Conservation (phyloP, 2,329 filamentous ascomycete species). For the Thermothelomyces thermophilus region DNA sequence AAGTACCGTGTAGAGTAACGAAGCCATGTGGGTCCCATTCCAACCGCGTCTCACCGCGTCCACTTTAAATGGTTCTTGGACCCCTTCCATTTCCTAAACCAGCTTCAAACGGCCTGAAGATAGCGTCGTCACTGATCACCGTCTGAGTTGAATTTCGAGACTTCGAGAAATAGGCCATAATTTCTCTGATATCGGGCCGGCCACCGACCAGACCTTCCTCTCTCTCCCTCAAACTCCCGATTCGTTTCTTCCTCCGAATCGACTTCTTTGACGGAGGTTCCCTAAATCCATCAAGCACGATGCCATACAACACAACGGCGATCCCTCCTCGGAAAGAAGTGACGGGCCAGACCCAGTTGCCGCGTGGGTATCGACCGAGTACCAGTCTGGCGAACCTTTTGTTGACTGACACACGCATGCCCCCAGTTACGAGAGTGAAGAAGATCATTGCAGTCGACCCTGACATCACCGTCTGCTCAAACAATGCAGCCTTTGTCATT, state of each 20-base stretch:
- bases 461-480: conserved; percentile 79
- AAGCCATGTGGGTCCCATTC: not conserved
- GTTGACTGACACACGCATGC: no score
- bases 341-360: conserved; percentile 77
- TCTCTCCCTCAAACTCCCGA: no score
- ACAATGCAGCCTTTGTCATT: conserved; percentile 90
- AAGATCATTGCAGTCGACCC: conserved; percentile 88
- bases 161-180: not conserved
- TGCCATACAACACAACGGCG: conserved; percentile 87
- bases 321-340: conserved; percentile 75
- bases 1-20: not conserved
- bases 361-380: conserved; percentile 53
- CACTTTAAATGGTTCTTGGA: conserved; percentile 4
- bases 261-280: no score
- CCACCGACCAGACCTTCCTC: not conserved
- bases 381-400: conserved; percentile 3
- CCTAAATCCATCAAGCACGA: conserved; percentile 31
- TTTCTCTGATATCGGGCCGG: not conserved
- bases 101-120: not conserved
- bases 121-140: no score
- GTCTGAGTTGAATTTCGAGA: not conserved
- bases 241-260: no score
- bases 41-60: conserved; percentile 20
- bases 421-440: conserved; percentile 81
- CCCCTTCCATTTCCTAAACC: not conserved